Base-by-base conservation (phyloP, 345 rosid genomes). In the Eucalyptus sideroxylon region DNA sequence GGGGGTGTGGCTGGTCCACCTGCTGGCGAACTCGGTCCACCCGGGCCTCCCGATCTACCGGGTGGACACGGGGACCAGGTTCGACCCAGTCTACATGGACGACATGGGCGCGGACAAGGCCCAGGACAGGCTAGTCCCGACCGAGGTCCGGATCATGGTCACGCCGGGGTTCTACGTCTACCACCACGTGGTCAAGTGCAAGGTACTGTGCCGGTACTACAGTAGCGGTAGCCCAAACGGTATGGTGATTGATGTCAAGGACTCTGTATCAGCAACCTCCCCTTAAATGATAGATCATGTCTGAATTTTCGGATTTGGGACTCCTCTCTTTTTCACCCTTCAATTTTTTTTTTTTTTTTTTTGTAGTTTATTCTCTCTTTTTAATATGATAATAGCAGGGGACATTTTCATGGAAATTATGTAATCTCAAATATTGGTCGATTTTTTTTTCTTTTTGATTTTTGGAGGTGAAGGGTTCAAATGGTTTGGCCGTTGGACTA, bases 91-190 rank as follows among this genome's bases (percentile, higher is more conserved):
- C 88, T 98, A 96, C 93, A 97, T 98, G 98, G 99, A 97, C 86
- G 99, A 95, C 88, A 92, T 93, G 90, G 96, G 96, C 56, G 95
- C 95, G 9, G 97, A 95, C 67, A 92, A 94, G 82, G 95, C 94
- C 56, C 40, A 37, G 87, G 60, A 67, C 50, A 55, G 27, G 19
- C 26, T 96, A 92, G 92, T 92, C 49, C 95, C 97, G 26, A 80
- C 90, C 90, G 47, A 67, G 92, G 97, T 97, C 87, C 93, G 96
- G 91, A 92, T 93, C 88, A 96, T 98, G 99, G 96, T 95, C 23
- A 93, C 97, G 47, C 99, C 99, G 3, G 99, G 99, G 86, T 98
- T 98, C 92, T 96, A 97, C 89, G 98, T 98, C 14, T 96, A 93
- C 87, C 95, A 94, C 86, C 95, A 94, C 86, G 96, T 94, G 92